Conservation (phyloP, 345 rosid genomes). For the Carallia brachiata region DNA sequence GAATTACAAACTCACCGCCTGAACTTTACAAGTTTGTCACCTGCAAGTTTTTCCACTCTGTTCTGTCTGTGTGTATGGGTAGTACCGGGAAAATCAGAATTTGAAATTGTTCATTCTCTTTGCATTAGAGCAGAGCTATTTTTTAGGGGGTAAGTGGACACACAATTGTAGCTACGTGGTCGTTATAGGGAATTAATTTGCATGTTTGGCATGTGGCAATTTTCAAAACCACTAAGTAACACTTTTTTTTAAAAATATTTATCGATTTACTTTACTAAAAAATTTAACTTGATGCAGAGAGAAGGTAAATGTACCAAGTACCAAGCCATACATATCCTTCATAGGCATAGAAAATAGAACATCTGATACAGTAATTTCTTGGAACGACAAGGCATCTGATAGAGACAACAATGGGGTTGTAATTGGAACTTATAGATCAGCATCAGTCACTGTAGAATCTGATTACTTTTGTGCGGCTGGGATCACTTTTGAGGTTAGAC, state of each 20-base stretch:
- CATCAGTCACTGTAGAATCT: slow-evolving; percentile 64
- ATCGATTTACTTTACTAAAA: background rate
- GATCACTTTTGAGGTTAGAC: slow-evolving; percentile 70
- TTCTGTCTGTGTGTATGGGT: background rate
- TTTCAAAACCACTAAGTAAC: background rate
- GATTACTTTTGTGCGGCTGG: slow-evolving; percentile 82
- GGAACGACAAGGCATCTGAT: slow-evolving; percentile 83
- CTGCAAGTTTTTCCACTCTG: background rate
- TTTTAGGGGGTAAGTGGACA: slow-evolving; percentile 38
- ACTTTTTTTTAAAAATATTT: background rate
- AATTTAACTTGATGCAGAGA: slow-evolving; percentile 45
- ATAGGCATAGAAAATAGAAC: slow-evolving; percentile 50
- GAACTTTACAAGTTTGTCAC: slow-evolving; percentile 74
- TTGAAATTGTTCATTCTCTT: slow-evolving; percentile 1
- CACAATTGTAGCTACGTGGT: slow-evolving; percentile 38
- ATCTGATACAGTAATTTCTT: slow-evolving; percentile 52
- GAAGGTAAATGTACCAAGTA: slow-evolving; percentile 61
- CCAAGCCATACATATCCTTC: slow-evolving; percentile 73
- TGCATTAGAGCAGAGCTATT: slow-evolving; percentile 37
- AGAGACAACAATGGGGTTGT: slow-evolving; percentile 35
- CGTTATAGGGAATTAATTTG: slow-evolving; percentile 19
- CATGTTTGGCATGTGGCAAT: background rate
- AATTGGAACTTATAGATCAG: slow-evolving; percentile 74
- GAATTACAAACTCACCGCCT: slow-evolving; percentile 20
- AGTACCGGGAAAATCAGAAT: slow-evolving; percentile 2